Evolutionary conservation across 208 protist species (phyloP).

Genomic region (Trypanosoma mega): DNA sequence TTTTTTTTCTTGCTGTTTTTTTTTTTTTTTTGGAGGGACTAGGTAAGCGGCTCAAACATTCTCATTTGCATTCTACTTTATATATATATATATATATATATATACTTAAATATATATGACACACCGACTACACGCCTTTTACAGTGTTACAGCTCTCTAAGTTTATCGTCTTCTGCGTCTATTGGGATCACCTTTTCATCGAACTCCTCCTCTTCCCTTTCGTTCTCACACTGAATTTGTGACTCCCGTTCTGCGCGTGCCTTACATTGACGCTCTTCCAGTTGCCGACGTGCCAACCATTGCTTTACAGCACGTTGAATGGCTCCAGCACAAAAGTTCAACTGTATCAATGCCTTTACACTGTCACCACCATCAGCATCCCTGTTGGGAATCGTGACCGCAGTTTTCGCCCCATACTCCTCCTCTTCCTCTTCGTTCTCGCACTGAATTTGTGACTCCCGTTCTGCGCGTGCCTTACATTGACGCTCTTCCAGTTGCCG

Average conservation of each 20-base stretch:
- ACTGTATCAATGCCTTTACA: not conserved
- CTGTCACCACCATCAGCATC: too few species aligned
- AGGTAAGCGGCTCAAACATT: too few species aligned
- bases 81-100: too few species aligned
- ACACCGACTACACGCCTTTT: too few species aligned
- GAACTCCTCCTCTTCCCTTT: constrained; percentile 2
- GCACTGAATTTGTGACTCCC: not conserved
- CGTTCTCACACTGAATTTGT: not conserved
- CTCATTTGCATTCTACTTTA: too few species aligned
- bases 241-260: not conserved
- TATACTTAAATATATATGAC: too few species aligned
- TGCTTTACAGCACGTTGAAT: constrained; percentile 11
- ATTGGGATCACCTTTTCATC: too few species aligned
- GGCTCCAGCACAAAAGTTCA: constrained; percentile 7
- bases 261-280: constrained; percentile 7
- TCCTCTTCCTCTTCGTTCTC: constrained; percentile 13
- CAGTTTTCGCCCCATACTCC: not conserved
- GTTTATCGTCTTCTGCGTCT: too few species aligned
- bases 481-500: constrained; percentile 6
- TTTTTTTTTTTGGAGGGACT: constrained; percentile 11
- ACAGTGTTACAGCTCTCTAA: too few species aligned
- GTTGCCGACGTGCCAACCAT: constrained; percentile 6
- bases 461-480: not conserved
- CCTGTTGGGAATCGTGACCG: too few species aligned
- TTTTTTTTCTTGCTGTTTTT: not conserved